A percentile compares a stretch with the other conserved stretches of the same genome.
Evolutionary conservation across 768 basidiomycete genomes (phyloP).

Genomic region (Pisolithus sp.): DNA sequence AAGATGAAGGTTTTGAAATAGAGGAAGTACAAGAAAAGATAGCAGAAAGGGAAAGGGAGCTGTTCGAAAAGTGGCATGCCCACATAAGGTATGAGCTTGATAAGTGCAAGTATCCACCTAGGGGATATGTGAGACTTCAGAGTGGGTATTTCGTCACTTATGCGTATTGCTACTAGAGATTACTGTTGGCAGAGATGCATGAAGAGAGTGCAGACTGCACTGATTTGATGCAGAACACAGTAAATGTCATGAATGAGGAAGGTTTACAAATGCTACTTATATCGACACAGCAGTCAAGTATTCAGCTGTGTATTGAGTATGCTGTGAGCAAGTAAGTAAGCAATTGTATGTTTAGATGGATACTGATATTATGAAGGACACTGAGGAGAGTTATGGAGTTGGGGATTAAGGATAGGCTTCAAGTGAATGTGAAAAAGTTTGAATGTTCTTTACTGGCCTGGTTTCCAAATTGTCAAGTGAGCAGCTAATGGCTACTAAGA

Average conservation of each 20-base stretch:
- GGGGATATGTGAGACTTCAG: not conserved
- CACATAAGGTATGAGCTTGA: not conserved
- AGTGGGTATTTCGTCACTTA: not conserved
- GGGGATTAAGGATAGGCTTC: no score
- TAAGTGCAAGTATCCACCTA: not conserved
- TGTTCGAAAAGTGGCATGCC: not conserved
- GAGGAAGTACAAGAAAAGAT: conserved; percentile 8
- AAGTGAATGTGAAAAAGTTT: no score
- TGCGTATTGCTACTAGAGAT: not conserved
- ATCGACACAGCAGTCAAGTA: not conserved
- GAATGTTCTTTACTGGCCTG: no score
- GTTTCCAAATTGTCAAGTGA: no score
- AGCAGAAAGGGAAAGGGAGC: conserved; percentile 8
- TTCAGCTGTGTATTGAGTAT: not conserved
- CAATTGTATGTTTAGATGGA: no score
- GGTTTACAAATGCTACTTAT: not conserved
- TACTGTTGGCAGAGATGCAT: not conserved
- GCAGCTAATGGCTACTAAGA: not conserved
- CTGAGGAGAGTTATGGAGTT: no score
- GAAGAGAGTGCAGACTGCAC: not conserved
- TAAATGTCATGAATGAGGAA: not conserved
- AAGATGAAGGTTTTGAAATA: conserved; percentile 5
- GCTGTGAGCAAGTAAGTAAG: not conserved
- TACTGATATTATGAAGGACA: no score
- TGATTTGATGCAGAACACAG: not conserved